phyloP scores from a whole-genome alignment of 2,329 filamentous ascomycete genomes.

The Fusarium torreyae region DNA sequence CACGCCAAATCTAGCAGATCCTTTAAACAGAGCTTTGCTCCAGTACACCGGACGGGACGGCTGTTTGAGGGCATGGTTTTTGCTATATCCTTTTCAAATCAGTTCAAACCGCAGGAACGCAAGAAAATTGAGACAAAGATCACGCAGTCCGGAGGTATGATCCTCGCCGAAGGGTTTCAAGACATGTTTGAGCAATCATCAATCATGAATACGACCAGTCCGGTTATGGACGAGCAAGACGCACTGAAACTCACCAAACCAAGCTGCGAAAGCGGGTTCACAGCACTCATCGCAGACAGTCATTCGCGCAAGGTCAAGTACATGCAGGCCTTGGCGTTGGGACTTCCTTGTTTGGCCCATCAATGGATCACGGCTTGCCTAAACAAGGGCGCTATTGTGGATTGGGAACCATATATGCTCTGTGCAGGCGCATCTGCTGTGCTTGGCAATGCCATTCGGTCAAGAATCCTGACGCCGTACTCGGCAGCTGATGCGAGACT shows the following conservation, averaged over 20 bases:
- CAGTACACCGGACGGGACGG: conserved; percentile 46
- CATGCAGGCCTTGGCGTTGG: conserved; percentile 92
- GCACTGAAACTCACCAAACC: conserved; percentile 68
- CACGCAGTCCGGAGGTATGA: conserved; percentile 76
- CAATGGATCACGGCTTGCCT: conserved; percentile 86
- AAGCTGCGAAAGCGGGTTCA: conserved; percentile 77
- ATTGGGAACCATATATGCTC: conserved; percentile 87
- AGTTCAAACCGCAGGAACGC: conserved; percentile 59
- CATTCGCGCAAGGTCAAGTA: conserved; percentile 92
- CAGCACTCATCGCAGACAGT: conserved; percentile 86
- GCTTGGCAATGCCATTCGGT: conserved; percentile 83
- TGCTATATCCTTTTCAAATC: conserved; percentile 79
- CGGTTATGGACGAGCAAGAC: conserved; percentile 51
- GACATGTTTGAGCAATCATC: conserved; percentile 76
- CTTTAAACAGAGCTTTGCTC: conserved; percentile 49
- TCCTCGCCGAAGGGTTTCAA: conserved; percentile 84
- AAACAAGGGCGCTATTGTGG: conserved; percentile 70
- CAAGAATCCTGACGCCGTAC: conserved; percentile 76
- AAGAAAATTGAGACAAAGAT: conserved; percentile 73
- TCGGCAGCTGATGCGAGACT: conserved; percentile 71
- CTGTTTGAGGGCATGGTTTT: conserved; percentile 89
- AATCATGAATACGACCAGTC: conserved; percentile 54
- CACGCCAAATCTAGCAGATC: conserved; percentile 49
- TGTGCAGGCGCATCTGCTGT: conserved; percentile 86
- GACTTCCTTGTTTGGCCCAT: conserved; percentile 86